A percentile compares a stretch with the other conserved stretches of the same genome.
These are phyloP conservation scores for Collybia sordida DNA, from an alignment of 768 basidiomycete genomes.

Conservation along the genomic window DNA sequence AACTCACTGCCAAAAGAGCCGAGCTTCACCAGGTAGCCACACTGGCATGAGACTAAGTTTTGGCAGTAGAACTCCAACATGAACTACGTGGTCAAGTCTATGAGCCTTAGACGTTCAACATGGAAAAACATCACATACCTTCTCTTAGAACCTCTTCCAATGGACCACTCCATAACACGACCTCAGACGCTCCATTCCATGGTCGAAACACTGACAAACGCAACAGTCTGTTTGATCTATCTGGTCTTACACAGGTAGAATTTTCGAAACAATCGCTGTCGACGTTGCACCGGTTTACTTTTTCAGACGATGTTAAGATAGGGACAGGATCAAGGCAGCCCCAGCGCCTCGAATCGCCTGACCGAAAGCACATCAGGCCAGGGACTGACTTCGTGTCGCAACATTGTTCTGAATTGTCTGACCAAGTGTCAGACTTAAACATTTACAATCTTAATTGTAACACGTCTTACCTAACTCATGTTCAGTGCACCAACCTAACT, in stretches of 20 bases:
- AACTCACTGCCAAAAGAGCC: slow-evolving; percentile 59
- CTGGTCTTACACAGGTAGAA: slow-evolving; percentile 50
- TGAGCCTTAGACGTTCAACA: neutral
- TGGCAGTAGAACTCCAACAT: slow-evolving; percentile 48
- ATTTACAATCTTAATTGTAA: too few species aligned
- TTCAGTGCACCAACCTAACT: slow-evolving; percentile 64
- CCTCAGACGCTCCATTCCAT: slow-evolving; percentile 22
- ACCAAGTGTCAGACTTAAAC: neutral
- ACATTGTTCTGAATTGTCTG: slow-evolving; percentile 3
- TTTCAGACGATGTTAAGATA: slow-evolving; percentile 38
- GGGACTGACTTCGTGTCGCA: slow-evolving; percentile 1
- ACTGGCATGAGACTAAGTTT: slow-evolving; percentile 39
- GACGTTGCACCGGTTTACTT: slow-evolving; percentile 39
- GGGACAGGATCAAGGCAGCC: slow-evolving; percentile 61
- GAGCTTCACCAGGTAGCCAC: slow-evolving; percentile 35
- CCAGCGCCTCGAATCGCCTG: slow-evolving; percentile 23
- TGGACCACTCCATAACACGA: slow-evolving; percentile 77
- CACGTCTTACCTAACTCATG: slow-evolving; percentile 4
- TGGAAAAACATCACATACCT: slow-evolving; percentile 38
- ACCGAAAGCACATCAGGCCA: slow-evolving; percentile 44
- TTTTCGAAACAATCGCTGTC: slow-evolving; percentile 30
- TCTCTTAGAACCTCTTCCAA: slow-evolving; percentile 62
- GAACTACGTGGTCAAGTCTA: slow-evolving; percentile 38
- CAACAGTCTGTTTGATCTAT: slow-evolving; percentile 48
- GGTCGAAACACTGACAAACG: slow-evolving; percentile 46